These are phyloP conservation scores for Arthrobotrys sinensis DNA, from an alignment of 2,329 filamentous ascomycete species.

Conservation along the genomic window DNA sequence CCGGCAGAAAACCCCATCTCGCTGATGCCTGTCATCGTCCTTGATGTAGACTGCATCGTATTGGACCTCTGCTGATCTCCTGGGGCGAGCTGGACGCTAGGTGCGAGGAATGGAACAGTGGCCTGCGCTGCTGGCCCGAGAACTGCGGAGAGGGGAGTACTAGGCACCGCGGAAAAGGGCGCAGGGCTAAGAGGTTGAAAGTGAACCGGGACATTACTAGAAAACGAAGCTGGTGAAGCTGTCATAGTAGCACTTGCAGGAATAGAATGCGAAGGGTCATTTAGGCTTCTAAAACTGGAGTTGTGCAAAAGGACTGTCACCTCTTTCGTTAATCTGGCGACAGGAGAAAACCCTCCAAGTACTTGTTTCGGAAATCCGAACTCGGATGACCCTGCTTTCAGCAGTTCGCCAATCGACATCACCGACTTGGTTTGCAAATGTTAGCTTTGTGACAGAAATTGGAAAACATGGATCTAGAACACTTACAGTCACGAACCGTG, in stretches of 20 bases:
- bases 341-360: constrained; percentile 63
- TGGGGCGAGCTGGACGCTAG: constrained; percentile 4
- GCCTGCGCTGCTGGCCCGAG: constrained; percentile 64
- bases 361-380: constrained; percentile 64
- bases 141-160: constrained; percentile 64
- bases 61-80: constrained; percentile 47
- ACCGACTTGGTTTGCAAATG: constrained; percentile 60
- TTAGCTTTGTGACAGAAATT: not conserved
- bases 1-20: constrained; percentile 44
- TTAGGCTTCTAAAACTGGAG: constrained; percentile 63
- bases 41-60: constrained; percentile 51
- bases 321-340: constrained; percentile 64
- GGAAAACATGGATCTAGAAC: not conserved
- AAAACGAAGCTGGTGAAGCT: constrained; percentile 32
- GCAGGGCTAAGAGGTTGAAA: constrained; percentile 63
- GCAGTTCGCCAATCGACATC: constrained; percentile 64
- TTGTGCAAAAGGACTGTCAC: constrained; percentile 64
- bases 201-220: constrained; percentile 45
- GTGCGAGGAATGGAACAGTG: constrained; percentile 62
- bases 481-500: constrained; percentile 64
- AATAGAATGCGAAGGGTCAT: constrained; percentile 56
- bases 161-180: constrained; percentile 62
- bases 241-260: constrained; percentile 25
- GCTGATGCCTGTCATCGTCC: constrained; percentile 55
- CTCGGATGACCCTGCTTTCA: constrained; percentile 64